Base-by-base conservation (phyloP, 2,329 filamentous ascomycete genomes). In the Xylariomycetidae sp. region DNA sequence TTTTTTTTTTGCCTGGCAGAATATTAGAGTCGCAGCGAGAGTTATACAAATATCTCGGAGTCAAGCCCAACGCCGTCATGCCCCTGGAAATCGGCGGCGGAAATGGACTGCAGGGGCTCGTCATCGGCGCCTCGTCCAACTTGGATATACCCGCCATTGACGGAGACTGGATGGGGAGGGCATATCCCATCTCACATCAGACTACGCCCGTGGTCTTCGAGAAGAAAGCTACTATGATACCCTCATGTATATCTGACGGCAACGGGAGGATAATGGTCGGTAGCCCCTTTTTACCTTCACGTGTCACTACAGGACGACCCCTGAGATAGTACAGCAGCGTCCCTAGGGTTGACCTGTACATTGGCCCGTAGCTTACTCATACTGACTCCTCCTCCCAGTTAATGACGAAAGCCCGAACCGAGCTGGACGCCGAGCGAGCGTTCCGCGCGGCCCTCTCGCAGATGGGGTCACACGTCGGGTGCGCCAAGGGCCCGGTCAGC, bases 1-100 rank as follows among this genome's bases (percentile, higher is more conserved):
- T n/a, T n/a, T n/a, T n/a, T n/a, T n/a, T n/a, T n/a, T n/a, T n/a
- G n/a, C n/a, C n/a, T n/a, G n/a, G n/a, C n/a, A 70, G 33, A 41
- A 41, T 0, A 8, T 8, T 23, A n/a, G 20, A 23, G n/a, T 23
- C 20, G 8, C 20, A 23, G 8, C 8, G 20, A 23, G 70, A 72
- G 42, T 58, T 80, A 10, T 74, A 70, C 50, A 64, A 69, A 23
- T 65, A 70, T 17, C 61, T 69, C 30, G 58, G 63, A 15, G 48
- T 57, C n/a, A 54, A 53, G 3, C 65, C 71, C 17, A 71, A 74
- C 13, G 70, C 72, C 15, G 70, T 80, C 38, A 71, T 81, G 37
- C 68, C 72, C 2, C 54, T 80, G 4, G 77, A 82, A 46, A 78
- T 82, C 31, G 79, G 79, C n/a, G 79, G 79, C 4, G 70, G 68